Conservation (phyloP, 2,329 filamentous ascomycete genomes). For the Cytospora chrysosperma region DNA sequence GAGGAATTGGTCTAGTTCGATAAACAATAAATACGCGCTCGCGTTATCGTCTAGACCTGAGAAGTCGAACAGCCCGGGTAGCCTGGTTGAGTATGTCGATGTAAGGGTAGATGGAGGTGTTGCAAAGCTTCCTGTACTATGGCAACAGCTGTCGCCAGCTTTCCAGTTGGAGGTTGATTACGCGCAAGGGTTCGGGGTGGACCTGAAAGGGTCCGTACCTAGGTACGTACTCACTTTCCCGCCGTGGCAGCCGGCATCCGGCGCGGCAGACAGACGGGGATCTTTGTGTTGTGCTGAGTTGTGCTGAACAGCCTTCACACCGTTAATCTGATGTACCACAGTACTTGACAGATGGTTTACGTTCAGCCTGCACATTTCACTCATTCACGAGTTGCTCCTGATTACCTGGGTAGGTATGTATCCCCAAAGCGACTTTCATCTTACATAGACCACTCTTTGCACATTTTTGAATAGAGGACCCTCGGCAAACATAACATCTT, state of each 20-base stretch:
- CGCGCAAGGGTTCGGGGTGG: slow-evolving; percentile 9
- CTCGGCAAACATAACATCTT: background rate
- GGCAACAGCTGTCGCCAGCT: slow-evolving; percentile 10
- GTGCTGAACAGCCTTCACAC: background rate
- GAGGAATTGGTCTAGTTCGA: background rate
- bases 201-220: too few relatives aligned
- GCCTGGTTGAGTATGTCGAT: slow-evolving; percentile 28
- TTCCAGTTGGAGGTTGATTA: slow-evolving; percentile 15
- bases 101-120: slow-evolving; percentile 16
- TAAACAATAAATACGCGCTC: background rate
- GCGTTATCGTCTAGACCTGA: background rate
- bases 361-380: background rate
- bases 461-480: background rate
- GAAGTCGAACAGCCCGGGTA: background rate
- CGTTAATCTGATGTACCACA: background rate
- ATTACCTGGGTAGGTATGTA: too few relatives aligned
- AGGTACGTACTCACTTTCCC: slow-evolving; percentile 15
- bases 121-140: slow-evolving; percentile 5
- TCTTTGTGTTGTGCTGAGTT: too few relatives aligned
- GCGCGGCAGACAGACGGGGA: background rate
- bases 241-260: background rate
- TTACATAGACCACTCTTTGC: background rate
- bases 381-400: background rate
- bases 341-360: background rate
- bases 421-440: too few relatives aligned